A percentile compares a stretch with the other conserved stretches of the same genome.
Conservation (phyloP, 2,329 filamentous ascomycete species). For the Metarhizium album region DNA sequence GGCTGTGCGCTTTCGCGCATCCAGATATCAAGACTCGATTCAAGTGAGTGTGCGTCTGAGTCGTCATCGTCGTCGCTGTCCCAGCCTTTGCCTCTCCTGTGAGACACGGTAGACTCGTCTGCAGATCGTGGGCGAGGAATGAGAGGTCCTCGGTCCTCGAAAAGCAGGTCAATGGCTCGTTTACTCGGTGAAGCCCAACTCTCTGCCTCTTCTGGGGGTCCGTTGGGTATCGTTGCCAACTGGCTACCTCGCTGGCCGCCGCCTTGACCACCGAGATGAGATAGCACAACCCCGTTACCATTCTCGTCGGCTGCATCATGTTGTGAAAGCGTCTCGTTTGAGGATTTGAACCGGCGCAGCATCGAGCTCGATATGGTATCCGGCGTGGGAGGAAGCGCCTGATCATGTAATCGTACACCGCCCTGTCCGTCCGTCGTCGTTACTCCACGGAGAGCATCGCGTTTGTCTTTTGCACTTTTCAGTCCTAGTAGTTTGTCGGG, state of each 20-base stretch:
- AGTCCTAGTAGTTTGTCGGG: conserved; percentile 12
- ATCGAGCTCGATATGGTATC: conserved; percentile 49
- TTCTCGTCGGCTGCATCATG: conserved; percentile 18
- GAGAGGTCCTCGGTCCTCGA: conserved; percentile 10
- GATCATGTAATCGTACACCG: conserved; percentile 29
- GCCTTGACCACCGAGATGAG: conserved; percentile 14
- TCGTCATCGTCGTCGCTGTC: conserved; percentile 33
- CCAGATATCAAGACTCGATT: conserved; percentile 47
- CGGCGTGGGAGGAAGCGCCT: conserved; percentile 44
- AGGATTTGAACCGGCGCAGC: conserved; percentile 38
- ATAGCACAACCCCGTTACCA: conserved; percentile 21
- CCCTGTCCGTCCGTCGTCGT: conserved; percentile 36
- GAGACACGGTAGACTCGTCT: conserved; percentile 33
- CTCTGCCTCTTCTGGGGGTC: neutral
- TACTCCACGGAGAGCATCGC: conserved; percentile 36
- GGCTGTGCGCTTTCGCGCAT: conserved; percentile 42
- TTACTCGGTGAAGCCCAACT: conserved; percentile 5
- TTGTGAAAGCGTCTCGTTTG: conserved; percentile 35
- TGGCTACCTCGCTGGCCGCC: conserved; percentile 6
- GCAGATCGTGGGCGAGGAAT: conserved; percentile 35
- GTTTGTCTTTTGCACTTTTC: conserved; percentile 31
- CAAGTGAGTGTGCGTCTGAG: conserved; percentile 30
- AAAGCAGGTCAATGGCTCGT: conserved; percentile 7
- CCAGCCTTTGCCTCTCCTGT: conserved; percentile 30
- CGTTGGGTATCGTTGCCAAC: neutral